Evolutionary conservation across 202 grass and related monocot genomes (phyloP).

Genomic region (Tripidium arundinaceum): DNA sequence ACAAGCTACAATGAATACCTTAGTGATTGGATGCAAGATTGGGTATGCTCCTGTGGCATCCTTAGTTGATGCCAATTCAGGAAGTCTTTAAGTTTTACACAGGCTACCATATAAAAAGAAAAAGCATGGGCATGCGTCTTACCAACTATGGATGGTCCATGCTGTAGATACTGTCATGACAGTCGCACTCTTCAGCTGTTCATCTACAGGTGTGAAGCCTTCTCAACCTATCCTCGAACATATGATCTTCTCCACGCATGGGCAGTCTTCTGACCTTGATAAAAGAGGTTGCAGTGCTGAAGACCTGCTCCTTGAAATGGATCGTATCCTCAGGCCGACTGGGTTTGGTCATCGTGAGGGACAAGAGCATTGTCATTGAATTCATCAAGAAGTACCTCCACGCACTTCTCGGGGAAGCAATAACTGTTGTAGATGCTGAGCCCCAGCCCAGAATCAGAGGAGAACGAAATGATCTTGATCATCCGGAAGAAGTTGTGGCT

Average conservation of each 20-base stretch:
- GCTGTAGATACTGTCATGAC: background rate
- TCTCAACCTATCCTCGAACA: conserved; percentile 95
- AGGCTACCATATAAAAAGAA: background rate
- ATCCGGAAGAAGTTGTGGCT: conserved; percentile 78
- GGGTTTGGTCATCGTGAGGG: conserved; percentile 87
- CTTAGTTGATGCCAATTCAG: background rate
- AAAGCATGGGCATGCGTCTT: background rate
- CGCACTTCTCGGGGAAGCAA: conserved; percentile 67
- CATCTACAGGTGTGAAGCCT: conserved; percentile 57
- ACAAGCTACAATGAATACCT: background rate
- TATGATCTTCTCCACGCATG: conserved; percentile 99
- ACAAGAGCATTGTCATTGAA: conserved; percentile 51
- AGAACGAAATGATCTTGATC: conserved; percentile 70
- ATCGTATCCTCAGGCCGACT: conserved; percentile 77
- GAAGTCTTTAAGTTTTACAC: background rate
- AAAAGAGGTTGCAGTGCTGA: conserved; percentile 90
- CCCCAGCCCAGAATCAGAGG: conserved; percentile 60
- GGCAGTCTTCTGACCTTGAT: conserved; percentile 88
- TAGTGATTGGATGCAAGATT: background rate
- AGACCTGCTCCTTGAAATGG: conserved; percentile 94
- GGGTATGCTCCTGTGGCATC: background rate
- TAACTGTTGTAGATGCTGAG: conserved; percentile 63
- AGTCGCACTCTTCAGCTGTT: background rate
- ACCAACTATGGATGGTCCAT: background rate
- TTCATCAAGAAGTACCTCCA: conserved; percentile 84